Base-by-base conservation (phyloP, 1,284 basidiomycete genomes). In the Trichosporon sp. region DNA sequence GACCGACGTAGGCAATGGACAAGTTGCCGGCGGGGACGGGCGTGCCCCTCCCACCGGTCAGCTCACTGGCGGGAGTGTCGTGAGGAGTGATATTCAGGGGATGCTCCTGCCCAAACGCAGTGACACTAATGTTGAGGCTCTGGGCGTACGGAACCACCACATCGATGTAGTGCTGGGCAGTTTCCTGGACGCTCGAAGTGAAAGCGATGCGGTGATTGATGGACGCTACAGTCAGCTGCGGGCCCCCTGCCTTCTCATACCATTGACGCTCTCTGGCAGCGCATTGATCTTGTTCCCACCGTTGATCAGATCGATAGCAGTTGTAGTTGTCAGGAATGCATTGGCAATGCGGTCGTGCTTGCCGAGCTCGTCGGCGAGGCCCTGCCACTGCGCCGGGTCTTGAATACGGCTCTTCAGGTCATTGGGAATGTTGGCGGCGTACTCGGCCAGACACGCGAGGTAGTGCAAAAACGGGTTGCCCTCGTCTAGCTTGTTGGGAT, bases 201-300 rank as follows among this genome's bases (percentile, higher is more conserved):
- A 83, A 82, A 16, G 83, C 82, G 71, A 87, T 85, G 2, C 86
- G 84, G 73, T 86, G 83, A 74, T 87, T 86, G 74, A 86, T 73
- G 1, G 70, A 75, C 0, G 84, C 83, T 19, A 76, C 73, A 12
- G 56, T 71, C 46, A 71, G 70, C 37, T 6, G 2, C 2, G 26
- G 32, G 12, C 26, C 12, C 14, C 35, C n/a, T 48, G 21, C 19
- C 10, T 6, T 7, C 26, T 10, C 51, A 8, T 8, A 54, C 51
- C 51, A 11, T 54, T 54, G 7, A 54, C 51, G 21, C 51, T 54
- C 66, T 84, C 83, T 8, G 83, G 83, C 32, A 84, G 71, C 14
- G 83, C 83, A 68, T 84, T 84, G 46, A 81, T 76, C 77, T 84
- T 84, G 67, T 83, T 79, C 4, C 83, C 83, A n/a, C 81, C 83